Percentiles rank a stretch among this genome's conserved stretches.
phyloP scores from a whole-genome alignment of 192 early-diverging fungal genomes.

The Borealophlyctis nickersoniae region DNA sequence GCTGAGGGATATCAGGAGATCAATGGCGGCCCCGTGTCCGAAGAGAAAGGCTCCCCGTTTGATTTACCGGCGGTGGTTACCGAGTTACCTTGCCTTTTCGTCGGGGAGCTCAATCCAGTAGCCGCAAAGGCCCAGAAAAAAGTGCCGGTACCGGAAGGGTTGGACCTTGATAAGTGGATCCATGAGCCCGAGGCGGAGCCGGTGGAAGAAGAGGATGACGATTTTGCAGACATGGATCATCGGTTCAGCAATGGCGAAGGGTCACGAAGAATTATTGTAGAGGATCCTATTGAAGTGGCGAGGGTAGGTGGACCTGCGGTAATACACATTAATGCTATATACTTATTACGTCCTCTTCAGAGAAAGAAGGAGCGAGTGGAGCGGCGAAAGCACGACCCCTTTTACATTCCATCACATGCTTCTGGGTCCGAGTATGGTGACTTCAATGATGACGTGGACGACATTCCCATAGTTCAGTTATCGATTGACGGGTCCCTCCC shows the following conservation, averaged over 20 bases:
- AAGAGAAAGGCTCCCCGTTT: too few relatives aligned
- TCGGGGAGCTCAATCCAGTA: constrained; percentile 86
- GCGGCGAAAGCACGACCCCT: constrained; percentile 57
- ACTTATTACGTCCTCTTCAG: background rate
- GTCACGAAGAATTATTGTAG: background rate
- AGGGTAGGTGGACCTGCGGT: background rate
- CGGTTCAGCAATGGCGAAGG: constrained; percentile 34
- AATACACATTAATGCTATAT: background rate
- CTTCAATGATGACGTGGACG: constrained; percentile 71
- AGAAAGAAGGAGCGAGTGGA: constrained; percentile 33
- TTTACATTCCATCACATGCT: constrained; percentile 59
- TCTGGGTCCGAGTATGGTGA: constrained; percentile 33
- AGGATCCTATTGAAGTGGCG: background rate
- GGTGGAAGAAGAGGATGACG: constrained; percentile 26
- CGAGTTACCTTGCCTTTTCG: constrained; percentile 45
- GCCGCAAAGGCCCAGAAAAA: constrained; percentile 84
- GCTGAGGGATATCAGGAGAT: too few relatives aligned
- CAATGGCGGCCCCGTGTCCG: too few relatives aligned
- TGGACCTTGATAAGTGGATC: constrained; percentile 83
- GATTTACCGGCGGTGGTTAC: constrained; percentile 10
- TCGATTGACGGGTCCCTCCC: background rate
- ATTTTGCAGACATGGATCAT: constrained; percentile 35
- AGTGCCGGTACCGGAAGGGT: constrained; percentile 81
- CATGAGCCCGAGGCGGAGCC: constrained; percentile 62
- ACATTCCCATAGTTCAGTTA: constrained; percentile 78